These are phyloP conservation scores for Trichoderma harzianum DNA, from an alignment of 2,329 filamentous ascomycete genomes.

Conservation along the genomic window DNA sequence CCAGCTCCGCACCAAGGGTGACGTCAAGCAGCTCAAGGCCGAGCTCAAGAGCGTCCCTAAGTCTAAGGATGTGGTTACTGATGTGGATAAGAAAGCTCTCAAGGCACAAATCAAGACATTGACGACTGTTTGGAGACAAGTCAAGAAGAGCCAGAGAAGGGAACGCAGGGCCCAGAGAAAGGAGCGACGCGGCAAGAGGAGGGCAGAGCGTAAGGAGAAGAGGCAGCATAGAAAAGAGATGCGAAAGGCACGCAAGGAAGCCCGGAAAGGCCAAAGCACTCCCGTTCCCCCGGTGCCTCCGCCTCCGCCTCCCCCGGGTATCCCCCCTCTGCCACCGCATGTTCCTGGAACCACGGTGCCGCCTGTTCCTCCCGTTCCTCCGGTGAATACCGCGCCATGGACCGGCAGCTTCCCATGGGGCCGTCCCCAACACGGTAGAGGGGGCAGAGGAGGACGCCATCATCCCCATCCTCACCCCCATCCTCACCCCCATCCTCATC, in stretches of 20 bases:
- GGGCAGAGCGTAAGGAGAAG: conserved; percentile 33
- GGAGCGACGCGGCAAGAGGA: conserved; percentile 28
- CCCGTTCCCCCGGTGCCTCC: conserved; percentile 5
- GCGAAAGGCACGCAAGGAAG: conserved; percentile 30
- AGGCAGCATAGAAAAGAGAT: conserved; percentile 32
- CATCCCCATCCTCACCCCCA: neutral
- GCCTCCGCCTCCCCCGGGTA: neutral
- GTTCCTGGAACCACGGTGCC: neutral
- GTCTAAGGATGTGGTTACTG: conserved; percentile 9
- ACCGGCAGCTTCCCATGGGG: conserved; percentile 10
- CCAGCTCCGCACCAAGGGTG: conserved; percentile 45
- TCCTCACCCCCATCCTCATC: neutral
- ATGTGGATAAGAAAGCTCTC: conserved; percentile 33
- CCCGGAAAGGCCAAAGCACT: conserved; percentile 24
- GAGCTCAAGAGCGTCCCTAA: conserved; percentile 43
- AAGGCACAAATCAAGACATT: conserved; percentile 44
- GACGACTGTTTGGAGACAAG: conserved; percentile 41
- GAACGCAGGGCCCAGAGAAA: conserved; percentile 32
- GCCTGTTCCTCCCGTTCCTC: neutral
- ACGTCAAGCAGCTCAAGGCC: conserved; percentile 40
- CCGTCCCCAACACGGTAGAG: conserved; percentile 6
- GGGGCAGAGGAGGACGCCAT: neutral
- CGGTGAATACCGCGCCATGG: neutral
- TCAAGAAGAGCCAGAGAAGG: conserved; percentile 31
- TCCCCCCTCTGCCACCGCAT: conserved; percentile 8